Conservation (phyloP, 1,284 basidiomycete species). For the Pseudozyma pruni region DNA sequence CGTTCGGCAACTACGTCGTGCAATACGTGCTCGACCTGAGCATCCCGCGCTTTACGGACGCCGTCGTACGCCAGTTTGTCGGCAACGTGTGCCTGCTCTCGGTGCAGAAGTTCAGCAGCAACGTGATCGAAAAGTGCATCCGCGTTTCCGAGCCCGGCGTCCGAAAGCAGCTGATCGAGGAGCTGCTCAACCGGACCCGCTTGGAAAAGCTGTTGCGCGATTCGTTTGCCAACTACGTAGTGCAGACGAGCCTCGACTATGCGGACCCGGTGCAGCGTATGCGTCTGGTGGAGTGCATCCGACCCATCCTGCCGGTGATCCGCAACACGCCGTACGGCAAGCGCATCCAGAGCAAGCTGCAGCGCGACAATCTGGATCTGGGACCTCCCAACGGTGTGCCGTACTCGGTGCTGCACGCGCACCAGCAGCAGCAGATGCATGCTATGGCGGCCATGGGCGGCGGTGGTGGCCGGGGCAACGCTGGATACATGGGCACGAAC, state of each 20-base stretch:
- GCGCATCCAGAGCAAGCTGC: conserved; percentile 67
- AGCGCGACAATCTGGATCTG: conserved; percentile 62
- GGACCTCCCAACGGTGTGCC: conserved; percentile 49
- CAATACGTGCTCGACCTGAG: conserved; percentile 98
- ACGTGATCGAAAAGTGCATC: conserved; percentile 96
- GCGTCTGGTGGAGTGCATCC: conserved; percentile 66
- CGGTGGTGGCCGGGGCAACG: conserved; percentile 4
- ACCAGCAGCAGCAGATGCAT: conserved; percentile 54
- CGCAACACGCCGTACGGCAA: conserved; percentile 68
- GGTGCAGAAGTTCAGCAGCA: conserved; percentile 97
- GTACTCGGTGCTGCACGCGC: conserved; percentile 56
- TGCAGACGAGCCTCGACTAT: conserved; percentile 67
- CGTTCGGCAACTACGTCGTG: conserved; percentile 95
- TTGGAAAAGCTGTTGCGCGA: conserved; percentile 94
- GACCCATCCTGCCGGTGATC: conserved; percentile 66
- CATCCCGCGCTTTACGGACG: conserved; percentile 97
- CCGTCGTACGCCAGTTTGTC: conserved; percentile 94
- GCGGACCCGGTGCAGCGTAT: conserved; percentile 64
- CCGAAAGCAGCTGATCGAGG: conserved; percentile 93
- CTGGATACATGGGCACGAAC: conserved; percentile 28
- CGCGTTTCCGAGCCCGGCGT: conserved; percentile 95
- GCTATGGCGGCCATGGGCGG: conserved; percentile 48
- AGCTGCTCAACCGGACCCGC: conserved; percentile 91
- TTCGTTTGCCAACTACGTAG: conserved; percentile 67
- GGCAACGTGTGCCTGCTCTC: conserved; percentile 98